Evolutionary conservation across 305 asterid genomes (phyloP).

Genomic region (Fraxinus ornus): DNA sequence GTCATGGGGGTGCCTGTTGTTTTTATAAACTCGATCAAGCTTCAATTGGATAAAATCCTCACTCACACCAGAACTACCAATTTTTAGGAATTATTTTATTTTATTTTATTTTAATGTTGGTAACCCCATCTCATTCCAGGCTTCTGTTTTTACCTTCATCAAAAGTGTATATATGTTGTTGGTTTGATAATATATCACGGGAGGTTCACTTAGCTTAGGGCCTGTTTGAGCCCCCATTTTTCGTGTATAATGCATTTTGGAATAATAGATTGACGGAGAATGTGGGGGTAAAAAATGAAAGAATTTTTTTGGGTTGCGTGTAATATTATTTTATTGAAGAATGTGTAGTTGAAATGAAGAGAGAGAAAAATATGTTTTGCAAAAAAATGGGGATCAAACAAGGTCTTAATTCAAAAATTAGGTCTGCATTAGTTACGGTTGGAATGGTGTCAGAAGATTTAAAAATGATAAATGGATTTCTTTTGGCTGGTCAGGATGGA

Average conservation of each 20-base stretch:
- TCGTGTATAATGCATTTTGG: too few relatives aligned
- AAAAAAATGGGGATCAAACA: too few relatives aligned
- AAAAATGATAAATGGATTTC: slow-evolving; percentile 14
- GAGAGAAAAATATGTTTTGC: too few relatives aligned
- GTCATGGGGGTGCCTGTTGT: not conserved
- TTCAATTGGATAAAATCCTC: not conserved
- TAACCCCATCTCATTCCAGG: not conserved
- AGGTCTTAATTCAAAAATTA: not conserved
- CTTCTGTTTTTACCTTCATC: not conserved
- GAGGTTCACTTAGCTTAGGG: not conserved
- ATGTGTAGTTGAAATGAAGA: too few relatives aligned
- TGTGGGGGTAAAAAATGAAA: too few relatives aligned
- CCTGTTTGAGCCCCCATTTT: too few relatives aligned
- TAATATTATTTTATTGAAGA: too few relatives aligned
- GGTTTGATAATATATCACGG: slow-evolving; percentile 1
- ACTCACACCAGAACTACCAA: not conserved
- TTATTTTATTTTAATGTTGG: not conserved
- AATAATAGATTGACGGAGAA: too few relatives aligned
- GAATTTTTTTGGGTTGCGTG: too few relatives aligned
- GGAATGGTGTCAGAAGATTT: slow-evolving; percentile 6
- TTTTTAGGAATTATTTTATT: not conserved
- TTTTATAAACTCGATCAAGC: not conserved
- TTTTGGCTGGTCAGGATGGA: slow-evolving; percentile 61
- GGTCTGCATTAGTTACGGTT: slow-evolving; percentile 7
- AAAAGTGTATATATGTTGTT: not conserved